A percentile compares a stretch with the other conserved stretches of the same genome.
Evolutionary conservation across 1,139 yeast genomes (phyloP).

Genomic region (Nakaseomyces delphensis): DNA sequence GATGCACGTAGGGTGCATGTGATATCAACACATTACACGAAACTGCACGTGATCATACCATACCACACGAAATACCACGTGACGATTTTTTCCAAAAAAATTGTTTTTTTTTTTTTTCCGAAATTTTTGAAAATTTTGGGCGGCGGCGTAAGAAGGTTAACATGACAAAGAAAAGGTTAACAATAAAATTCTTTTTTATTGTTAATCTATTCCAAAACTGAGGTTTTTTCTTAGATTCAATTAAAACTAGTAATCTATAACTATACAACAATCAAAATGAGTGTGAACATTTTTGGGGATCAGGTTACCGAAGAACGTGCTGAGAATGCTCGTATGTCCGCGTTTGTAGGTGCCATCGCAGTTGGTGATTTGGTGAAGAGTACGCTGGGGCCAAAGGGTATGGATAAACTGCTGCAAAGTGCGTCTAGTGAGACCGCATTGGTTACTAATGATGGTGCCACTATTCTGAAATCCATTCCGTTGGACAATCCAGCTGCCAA

Average conservation of each 20-base stretch:
- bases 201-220: no score
- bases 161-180: no score
- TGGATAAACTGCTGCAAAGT: slow-evolving; percentile 90
- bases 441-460: slow-evolving; percentile 97
- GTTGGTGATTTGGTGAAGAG: slow-evolving; percentile 96
- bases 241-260: no score
- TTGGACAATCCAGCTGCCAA: slow-evolving; percentile 98
- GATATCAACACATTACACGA: no score
- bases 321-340: slow-evolving; percentile 93
- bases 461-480: slow-evolving; percentile 88
- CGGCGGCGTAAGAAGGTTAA: no score
- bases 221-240: no score
- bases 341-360: slow-evolving; percentile 97
- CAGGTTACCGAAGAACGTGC: slow-evolving; percentile 97
- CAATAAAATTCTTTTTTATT: no score
- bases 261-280: slow-evolving; percentile 24
- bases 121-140: no score
- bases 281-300: slow-evolving; percentile 88
- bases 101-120: no score
- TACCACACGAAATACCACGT: background rate
- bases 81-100: no score
- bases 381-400: slow-evolving; percentile 95
- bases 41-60: background rate
- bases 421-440: slow-evolving; percentile 69
- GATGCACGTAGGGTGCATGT: no score